Evolutionary conservation across 768 basidiomycete genomes (phyloP).

Genomic region (Tricholoma flavovirens): DNA sequence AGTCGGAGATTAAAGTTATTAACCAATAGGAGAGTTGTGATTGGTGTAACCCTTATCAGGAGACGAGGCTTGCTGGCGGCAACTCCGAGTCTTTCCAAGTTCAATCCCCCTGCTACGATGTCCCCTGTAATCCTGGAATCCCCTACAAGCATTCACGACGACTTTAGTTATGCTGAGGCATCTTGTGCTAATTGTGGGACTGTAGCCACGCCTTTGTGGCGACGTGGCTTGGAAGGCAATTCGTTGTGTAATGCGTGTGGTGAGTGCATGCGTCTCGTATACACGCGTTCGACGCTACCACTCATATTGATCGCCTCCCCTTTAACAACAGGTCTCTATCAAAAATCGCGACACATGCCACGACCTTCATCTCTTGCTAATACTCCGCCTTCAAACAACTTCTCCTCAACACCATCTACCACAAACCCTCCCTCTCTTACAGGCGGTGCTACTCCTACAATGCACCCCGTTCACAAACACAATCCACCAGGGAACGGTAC

Average conservation of each 20-base stretch:
- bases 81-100: background rate
- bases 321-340: constrained; percentile 64
- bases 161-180: constrained; percentile 18
- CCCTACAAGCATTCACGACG: constrained; percentile 1
- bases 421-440: constrained; percentile 1
- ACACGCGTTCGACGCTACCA: constrained; percentile 10
- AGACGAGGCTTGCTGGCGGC: constrained; percentile 3
- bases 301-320: constrained; percentile 11
- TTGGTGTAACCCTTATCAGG: constrained; percentile 24
- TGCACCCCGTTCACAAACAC: constrained; percentile 6
- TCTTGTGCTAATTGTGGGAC: constrained; percentile 74
- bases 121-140: constrained; percentile 5
- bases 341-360: constrained; percentile 74
- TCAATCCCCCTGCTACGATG: background rate
- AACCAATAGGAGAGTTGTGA: constrained; percentile 27
- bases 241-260: constrained; percentile 89
- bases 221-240: constrained; percentile 75
- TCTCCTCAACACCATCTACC: constrained; percentile 23
- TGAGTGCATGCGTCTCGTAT: constrained; percentile 37
- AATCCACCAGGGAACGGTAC: background rate
- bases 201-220: constrained; percentile 78
- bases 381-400: constrained; percentile 27
- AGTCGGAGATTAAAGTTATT: background rate
- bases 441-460: background rate
- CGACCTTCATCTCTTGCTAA: constrained; percentile 58